Conservation (phyloP, 2,329 filamentous ascomycete species). For the Beauveria australis region DNA sequence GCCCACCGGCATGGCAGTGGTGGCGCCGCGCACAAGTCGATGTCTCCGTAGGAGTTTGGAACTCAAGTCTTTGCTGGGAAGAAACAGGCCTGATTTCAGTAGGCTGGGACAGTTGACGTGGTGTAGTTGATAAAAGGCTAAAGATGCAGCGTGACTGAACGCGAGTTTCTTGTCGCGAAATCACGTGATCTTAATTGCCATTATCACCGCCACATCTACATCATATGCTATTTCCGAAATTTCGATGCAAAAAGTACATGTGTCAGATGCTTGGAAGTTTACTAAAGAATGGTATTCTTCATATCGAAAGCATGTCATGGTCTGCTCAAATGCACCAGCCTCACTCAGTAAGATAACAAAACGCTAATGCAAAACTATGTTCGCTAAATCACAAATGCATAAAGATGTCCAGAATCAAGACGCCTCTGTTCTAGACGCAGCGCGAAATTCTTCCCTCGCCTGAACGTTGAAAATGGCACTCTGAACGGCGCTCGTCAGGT, state of each 20-base stretch:
- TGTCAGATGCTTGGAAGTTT: too few relatives aligned
- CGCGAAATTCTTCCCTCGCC: constrained; percentile 32
- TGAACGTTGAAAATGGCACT: constrained; percentile 76
- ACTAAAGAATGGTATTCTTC: too few relatives aligned
- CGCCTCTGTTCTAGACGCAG: background rate
- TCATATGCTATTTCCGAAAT: background rate
- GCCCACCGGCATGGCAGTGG: constrained; percentile 60
- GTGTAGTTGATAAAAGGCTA: background rate
- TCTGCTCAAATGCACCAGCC: background rate
- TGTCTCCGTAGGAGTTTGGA: background rate
- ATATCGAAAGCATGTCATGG: background rate
- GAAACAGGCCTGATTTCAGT: background rate
- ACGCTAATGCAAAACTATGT: background rate
- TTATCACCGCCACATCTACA: background rate
- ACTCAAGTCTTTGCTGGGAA: background rate
- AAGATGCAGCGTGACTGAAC: background rate
- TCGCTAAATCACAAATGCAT: background rate
- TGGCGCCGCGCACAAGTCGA: background rate
- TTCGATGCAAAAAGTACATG: background rate
- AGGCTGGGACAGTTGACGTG: too few relatives aligned
- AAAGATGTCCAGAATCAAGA: background rate
- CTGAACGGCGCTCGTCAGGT: constrained; percentile 81
- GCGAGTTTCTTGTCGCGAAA: constrained; percentile 1
- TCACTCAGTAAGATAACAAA: background rate
- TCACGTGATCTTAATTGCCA: constrained; percentile 6